phyloP scores from a whole-genome alignment of 2,329 filamentous ascomycete genomes.

The Phyllosticta capitalensis region DNA sequence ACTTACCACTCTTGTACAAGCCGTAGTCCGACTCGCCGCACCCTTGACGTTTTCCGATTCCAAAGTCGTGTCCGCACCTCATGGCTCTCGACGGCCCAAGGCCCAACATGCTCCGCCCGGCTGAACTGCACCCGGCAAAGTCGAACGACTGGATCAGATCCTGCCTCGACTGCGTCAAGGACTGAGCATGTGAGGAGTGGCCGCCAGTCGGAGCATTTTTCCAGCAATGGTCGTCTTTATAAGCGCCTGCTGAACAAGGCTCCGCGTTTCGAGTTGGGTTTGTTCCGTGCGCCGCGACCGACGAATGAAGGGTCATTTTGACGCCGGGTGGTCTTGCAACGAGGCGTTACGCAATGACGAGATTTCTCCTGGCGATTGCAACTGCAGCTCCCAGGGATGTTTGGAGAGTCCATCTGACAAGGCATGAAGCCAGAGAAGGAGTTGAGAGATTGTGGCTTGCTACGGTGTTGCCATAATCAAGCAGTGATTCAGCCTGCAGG shows the following conservation, averaged over 20 bases:
- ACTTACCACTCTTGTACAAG: not conserved
- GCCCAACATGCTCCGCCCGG: conserved; percentile 6
- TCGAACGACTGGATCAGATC: conserved; percentile 8
- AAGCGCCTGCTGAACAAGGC: not conserved
- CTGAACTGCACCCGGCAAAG: conserved; percentile 10
- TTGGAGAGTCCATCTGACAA: not conserved
- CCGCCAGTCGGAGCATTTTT: not conserved
- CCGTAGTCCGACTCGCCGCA: not conserved
- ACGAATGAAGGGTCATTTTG: not conserved
- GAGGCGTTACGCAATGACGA: conserved; percentile 6
- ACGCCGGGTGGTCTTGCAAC: not conserved
- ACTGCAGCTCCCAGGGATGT: conserved; percentile 1
- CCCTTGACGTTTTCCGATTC: not conserved
- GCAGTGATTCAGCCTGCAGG: not conserved
- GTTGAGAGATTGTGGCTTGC: not conserved
- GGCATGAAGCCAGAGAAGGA: not conserved
- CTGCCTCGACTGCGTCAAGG: conserved; percentile 2
- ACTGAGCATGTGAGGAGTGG: not conserved
- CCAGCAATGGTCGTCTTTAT: not conserved
- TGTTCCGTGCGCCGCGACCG: not conserved
- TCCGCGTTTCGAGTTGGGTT: not conserved
- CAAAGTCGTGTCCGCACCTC: not conserved
- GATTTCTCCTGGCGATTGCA: conserved; percentile 3
- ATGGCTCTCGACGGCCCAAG: not conserved
- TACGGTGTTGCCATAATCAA: not conserved